Evolutionary conservation across 1,284 basidiomycete species (phyloP).

Genomic region (Sphaerobolus stellatus): DNA sequence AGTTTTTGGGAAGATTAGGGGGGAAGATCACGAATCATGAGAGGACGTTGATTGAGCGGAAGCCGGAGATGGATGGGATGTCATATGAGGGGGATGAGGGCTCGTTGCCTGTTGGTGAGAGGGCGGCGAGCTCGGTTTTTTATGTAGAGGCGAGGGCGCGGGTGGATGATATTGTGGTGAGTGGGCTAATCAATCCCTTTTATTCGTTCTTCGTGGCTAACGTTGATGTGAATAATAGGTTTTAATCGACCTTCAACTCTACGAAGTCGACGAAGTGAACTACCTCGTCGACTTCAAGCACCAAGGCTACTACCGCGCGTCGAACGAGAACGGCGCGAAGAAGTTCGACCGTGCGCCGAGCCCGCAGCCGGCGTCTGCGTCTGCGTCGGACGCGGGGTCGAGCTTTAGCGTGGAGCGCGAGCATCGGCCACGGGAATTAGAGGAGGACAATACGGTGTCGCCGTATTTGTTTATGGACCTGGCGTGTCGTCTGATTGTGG

Average conservation of each 20-base stretch:
- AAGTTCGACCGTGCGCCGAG: conserved; percentile 63
- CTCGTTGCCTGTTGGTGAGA: conserved; percentile 50
- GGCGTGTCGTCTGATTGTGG: conserved; percentile 79
- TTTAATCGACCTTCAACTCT: conserved; percentile 96
- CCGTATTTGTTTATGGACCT: conserved; percentile 98
- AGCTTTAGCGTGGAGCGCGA: conserved; percentile 9
- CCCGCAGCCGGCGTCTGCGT: conserved; percentile 21
- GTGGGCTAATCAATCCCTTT: conserved; percentile 29
- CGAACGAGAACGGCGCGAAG: conserved; percentile 58
- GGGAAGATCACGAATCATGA: conserved; percentile 32
- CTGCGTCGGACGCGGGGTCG: conserved; percentile 2
- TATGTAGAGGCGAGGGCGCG: conserved; percentile 93
- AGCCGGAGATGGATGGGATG: conserved; percentile 60
- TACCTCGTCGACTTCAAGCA: conserved; percentile 98
- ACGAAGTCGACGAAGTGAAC: conserved; percentile 93
- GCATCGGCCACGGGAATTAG: conserved; percentile 27
- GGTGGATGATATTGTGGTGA: conserved; percentile 86
- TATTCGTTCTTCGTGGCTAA: conserved; percentile 7
- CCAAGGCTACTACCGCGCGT: conserved; percentile 83
- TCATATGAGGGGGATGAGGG: conserved; percentile 36
- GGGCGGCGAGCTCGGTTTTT: conserved; percentile 77
- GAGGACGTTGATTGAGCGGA: conserved; percentile 59
- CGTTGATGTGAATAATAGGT: conserved; percentile 47
- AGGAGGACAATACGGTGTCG: conserved; percentile 79
- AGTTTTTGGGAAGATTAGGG: conserved; percentile 66